Percentiles rank a stretch among this genome's conserved stretches.
phyloP scores from a whole-genome alignment of 331 rosid species.

The Spiraea crenata region DNA sequence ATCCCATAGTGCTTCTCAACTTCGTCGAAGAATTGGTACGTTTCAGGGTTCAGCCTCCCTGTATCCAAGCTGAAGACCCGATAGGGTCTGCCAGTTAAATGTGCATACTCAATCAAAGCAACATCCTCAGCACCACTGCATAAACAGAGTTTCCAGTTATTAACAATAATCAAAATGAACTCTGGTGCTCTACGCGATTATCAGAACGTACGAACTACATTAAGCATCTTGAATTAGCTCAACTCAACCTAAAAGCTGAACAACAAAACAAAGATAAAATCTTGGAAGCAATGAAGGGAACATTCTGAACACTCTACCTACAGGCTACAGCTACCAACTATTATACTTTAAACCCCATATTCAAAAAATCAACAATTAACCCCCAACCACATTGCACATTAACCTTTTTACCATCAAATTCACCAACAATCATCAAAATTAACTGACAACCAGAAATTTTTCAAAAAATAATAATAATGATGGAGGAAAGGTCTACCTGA shows the following conservation, averaged over 20 bases:
- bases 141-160: slow-evolving; percentile 6
- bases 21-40: slow-evolving; percentile 63
- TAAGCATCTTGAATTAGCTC: background rate
- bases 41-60: slow-evolving; percentile 91
- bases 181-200: background rate
- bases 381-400: background rate
- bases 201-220: background rate
- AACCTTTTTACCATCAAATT: background rate
- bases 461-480: background rate
- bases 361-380: background rate
- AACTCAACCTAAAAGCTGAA: background rate
- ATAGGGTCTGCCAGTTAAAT: slow-evolving; percentile 85
- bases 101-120: slow-evolving; percentile 90
- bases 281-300: no score
- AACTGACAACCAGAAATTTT: no score
- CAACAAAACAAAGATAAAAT: no score
- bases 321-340: background rate
- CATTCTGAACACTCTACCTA: background rate
- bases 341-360: background rate
- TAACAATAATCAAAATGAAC: background rate
- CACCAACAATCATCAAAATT: background rate
- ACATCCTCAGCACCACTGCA: slow-evolving; percentile 98
- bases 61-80: slow-evolving; percentile 96
- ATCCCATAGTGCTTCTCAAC: slow-evolving; percentile 91
- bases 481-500: slow-evolving; percentile 48